Conservation (phyloP, 108 stramenopile species). For the Discostella stelligeroides region DNA sequence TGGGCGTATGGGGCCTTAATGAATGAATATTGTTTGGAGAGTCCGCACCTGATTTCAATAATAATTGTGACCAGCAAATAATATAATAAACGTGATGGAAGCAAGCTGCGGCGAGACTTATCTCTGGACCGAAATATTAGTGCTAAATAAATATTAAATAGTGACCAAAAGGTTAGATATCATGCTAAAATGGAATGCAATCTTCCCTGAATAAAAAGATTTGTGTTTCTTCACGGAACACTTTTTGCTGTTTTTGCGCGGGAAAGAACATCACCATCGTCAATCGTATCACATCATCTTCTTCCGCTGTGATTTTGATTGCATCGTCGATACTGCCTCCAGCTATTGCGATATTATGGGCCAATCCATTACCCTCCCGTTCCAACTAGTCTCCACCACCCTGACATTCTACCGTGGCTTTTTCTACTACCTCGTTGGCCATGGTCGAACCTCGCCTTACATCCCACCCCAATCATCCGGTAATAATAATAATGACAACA, state of each 20-base stretch:
- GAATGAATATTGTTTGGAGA: too few species aligned
- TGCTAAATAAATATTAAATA: too few species aligned
- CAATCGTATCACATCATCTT: not conserved
- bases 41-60: too few species aligned
- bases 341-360: conserved; percentile 50
- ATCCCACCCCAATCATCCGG: conserved; percentile 25
- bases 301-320: not conserved
- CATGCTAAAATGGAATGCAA: too few species aligned
- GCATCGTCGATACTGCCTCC: not conserved
- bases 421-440: conserved; percentile 72
- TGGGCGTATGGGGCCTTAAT: too few species aligned
- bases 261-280: not conserved
- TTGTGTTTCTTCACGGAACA: too few species aligned
- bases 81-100: too few species aligned
- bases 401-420: conserved; percentile 75
- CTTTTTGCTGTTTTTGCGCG: too few species aligned
- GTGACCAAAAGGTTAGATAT: too few species aligned
- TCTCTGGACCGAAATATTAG: too few species aligned
- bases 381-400: conserved; percentile 56
- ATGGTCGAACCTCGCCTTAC: conserved; percentile 61
- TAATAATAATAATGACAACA: conserved; percentile 15
- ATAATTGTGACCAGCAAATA: not conserved
- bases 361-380: conserved; percentile 50
- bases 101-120: too few species aligned
- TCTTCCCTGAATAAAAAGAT: too few species aligned